Percentiles rank a stretch among this genome's conserved stretches.
phyloP scores from a whole-genome alignment of 179 eudicot genomes.

The Amaranthus tricolor region DNA sequence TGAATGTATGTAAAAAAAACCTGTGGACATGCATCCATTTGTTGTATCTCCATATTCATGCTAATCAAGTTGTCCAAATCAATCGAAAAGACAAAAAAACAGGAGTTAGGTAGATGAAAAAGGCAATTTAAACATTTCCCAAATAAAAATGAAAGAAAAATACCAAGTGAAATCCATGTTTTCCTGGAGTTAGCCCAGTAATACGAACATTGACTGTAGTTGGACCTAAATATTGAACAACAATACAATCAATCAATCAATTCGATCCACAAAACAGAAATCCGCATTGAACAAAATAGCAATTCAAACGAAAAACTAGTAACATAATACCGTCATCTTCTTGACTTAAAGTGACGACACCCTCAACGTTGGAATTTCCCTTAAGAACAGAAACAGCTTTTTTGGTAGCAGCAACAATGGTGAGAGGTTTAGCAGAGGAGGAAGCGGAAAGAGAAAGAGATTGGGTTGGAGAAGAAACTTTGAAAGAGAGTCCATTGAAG shows the following conservation, averaged over 20 bases:
- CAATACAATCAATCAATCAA: background rate
- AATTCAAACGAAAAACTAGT: background rate
- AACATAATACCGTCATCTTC: slow-evolving; percentile 52
- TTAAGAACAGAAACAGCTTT: slow-evolving; percentile 91
- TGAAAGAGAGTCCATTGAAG: slow-evolving; percentile 44
- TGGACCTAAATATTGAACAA: slow-evolving; percentile 47
- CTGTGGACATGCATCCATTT: slow-evolving; percentile 94
- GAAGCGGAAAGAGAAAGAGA: slow-evolving; percentile 35
- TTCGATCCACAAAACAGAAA: background rate
- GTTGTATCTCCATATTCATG: slow-evolving; percentile 93
- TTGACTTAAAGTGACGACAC: slow-evolving; percentile 81
- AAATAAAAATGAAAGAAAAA: slow-evolving; percentile 5
- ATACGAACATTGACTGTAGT: slow-evolving; percentile 74
- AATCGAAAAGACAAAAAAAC: background rate
- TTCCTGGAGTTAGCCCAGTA: slow-evolving; percentile 77
- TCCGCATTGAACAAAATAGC: background rate
- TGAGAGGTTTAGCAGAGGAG: slow-evolving; percentile 40
- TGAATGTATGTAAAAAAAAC: slow-evolving; percentile 31
- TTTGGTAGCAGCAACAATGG: slow-evolving; percentile 69
- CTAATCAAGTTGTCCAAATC: slow-evolving; percentile 33
- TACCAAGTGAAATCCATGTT: slow-evolving; percentile 82
- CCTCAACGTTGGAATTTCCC: slow-evolving; percentile 73
- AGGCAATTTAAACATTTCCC: background rate
- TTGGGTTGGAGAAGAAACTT: slow-evolving; percentile 26
- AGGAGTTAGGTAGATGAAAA: slow-evolving; percentile 13